These are phyloP conservation scores for Penicillium sp. DNA, from an alignment of 2,329 filamentous ascomycete species.

Conservation along the genomic window DNA sequence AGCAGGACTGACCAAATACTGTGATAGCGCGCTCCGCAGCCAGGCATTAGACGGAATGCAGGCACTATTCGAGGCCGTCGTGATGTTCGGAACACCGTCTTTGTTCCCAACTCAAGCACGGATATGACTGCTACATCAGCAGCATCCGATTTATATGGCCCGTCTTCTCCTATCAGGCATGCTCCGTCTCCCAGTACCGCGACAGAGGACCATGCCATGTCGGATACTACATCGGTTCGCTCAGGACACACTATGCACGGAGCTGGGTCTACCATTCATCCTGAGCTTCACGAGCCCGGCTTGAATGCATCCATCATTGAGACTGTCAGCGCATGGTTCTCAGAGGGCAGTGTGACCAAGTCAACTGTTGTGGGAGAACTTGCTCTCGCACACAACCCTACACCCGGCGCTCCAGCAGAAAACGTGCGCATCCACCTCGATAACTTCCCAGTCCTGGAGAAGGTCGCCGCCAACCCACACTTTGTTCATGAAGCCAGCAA, in stretches of 20 bases:
- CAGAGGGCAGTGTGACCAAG: constrained; percentile 72
- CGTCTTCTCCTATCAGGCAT: constrained; percentile 47
- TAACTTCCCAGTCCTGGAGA: constrained; percentile 86
- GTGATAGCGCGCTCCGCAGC: constrained; percentile 52
- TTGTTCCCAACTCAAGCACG: constrained; percentile 64
- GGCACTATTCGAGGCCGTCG: constrained; percentile 85
- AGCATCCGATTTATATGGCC: constrained; percentile 35
- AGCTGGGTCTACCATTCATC: constrained; percentile 74
- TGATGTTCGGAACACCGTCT: constrained; percentile 90
- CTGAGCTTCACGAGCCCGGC: constrained; percentile 78
- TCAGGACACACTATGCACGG: constrained; percentile 81
- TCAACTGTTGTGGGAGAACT: constrained; percentile 85
- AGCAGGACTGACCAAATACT: constrained; percentile 26
- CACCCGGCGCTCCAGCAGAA: constrained; percentile 45
- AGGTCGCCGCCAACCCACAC: constrained; percentile 90
- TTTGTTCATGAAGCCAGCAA: constrained; percentile 72
- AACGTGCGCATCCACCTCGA: constrained; percentile 78
- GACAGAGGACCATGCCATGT: constrained; percentile 70
- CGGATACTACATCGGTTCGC: constrained; percentile 89
- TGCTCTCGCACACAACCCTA: constrained; percentile 77
- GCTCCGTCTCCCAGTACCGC: constrained; percentile 59
- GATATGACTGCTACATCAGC: constrained; percentile 39
- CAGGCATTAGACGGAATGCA: constrained; percentile 67
- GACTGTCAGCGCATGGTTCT: constrained; percentile 84
- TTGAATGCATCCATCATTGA: constrained; percentile 90